Evolutionary conservation across 164 flowering plant genomes (phyloP).

Genomic region (Pachysandra terminalis): DNA sequence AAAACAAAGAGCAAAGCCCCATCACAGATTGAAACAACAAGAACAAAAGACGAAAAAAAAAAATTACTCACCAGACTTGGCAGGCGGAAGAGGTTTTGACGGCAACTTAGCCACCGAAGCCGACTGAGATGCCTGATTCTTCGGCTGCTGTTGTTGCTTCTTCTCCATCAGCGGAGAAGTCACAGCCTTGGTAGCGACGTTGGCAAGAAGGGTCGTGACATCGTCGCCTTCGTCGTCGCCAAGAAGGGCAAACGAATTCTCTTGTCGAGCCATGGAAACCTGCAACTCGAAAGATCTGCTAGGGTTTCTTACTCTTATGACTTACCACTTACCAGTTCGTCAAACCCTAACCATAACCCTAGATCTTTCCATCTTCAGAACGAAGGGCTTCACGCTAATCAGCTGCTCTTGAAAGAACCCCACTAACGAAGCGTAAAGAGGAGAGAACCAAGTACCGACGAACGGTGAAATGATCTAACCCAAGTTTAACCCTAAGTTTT

Average conservation of each 20-base stretch:
- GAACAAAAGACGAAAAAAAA: not conserved
- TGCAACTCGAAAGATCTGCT: not conserved
- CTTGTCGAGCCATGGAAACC: slow-evolving; percentile 19
- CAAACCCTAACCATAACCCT: slow-evolving; percentile 7
- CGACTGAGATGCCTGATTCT: slow-evolving; percentile 1
- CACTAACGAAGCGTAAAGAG: no score
- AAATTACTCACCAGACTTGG: slow-evolving; percentile 12
- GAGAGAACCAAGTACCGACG: no score
- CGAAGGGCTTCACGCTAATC: not conserved
- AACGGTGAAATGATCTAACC: no score
- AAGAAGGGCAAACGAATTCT: slow-evolving; percentile 29
- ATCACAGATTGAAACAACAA: slow-evolving; percentile 1
- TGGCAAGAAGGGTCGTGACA: slow-evolving; percentile 14
- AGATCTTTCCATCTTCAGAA: not conserved
- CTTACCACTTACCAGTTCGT: not conserved
- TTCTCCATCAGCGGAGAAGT: slow-evolving; percentile 6
- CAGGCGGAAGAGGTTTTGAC: slow-evolving; percentile 10
- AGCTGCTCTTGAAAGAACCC: no score
- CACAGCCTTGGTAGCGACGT: slow-evolving; percentile 14
- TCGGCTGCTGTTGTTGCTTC: slow-evolving; percentile 8
- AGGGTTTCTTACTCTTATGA: not conserved
- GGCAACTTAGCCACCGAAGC: slow-evolving; percentile 15
- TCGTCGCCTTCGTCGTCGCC: slow-evolving; percentile 30
- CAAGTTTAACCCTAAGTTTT: no score
- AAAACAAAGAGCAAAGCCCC: not conserved